Evolutionary conservation across 768 basidiomycete genomes (phyloP).

Genomic region (Lentinula sp.): DNA sequence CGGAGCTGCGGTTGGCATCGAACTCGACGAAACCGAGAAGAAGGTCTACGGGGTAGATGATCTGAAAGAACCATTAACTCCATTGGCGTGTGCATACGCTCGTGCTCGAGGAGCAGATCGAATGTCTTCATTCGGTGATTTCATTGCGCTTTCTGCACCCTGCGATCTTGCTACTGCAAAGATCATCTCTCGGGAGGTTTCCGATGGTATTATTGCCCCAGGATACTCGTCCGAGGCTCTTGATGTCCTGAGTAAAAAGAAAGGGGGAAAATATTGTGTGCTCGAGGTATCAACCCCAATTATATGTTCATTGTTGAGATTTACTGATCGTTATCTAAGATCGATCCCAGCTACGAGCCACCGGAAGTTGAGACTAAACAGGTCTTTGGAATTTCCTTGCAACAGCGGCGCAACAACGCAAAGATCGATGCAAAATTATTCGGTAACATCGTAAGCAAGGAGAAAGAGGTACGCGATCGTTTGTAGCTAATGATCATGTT

Average conservation of each 20-base stretch:
- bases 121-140: constrained; percentile 99
- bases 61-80: constrained; percentile 82
- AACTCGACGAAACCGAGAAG: constrained; percentile 78
- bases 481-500: constrained; percentile 1
- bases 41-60: constrained; percentile 97
- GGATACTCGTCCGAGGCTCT: constrained; percentile 86
- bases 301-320: background rate
- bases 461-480: constrained; percentile 60
- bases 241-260: constrained; percentile 91
- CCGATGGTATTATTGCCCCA: constrained; percentile 96
- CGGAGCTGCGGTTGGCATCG: constrained; percentile 88
- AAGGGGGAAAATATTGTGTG: constrained; percentile 97
- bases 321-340: constrained; percentile 39
- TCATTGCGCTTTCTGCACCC: constrained; percentile 88
- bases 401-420: constrained; percentile 86
- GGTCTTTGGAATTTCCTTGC: constrained; percentile 87
- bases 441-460: constrained; percentile 82
- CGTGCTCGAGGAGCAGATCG: constrained; percentile 97
- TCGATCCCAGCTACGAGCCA: constrained; percentile 81
- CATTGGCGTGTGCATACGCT: constrained; percentile 90
- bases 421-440: constrained; percentile 82
- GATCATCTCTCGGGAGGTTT: constrained; percentile 98
- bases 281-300: constrained; percentile 54
- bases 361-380: constrained; percentile 85
- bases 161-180: constrained; percentile 94